Evolutionary conservation across 2,329 filamentous ascomycete species (phyloP).

Genomic region (Xylariaceae sp.): DNA sequence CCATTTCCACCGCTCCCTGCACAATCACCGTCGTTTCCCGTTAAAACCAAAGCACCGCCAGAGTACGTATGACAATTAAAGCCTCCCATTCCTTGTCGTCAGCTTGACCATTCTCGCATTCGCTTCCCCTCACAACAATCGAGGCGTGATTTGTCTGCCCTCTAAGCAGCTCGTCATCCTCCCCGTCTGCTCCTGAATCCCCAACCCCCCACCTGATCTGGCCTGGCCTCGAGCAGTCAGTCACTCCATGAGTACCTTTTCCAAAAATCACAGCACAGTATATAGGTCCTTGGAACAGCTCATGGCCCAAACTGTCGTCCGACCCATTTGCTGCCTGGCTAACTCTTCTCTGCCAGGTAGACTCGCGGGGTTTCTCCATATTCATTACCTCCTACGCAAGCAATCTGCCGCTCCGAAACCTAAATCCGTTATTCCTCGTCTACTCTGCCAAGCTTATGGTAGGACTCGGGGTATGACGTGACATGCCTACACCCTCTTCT

Average conservation of each 20-base stretch:
- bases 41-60: too few relatives aligned
- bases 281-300: not conserved
- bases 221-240: not conserved
- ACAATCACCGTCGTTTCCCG: too few relatives aligned
- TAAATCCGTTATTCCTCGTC: constrained; percentile 27
- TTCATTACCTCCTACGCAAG: not conserved
- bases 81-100: too few relatives aligned
- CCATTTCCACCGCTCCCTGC: too few relatives aligned
- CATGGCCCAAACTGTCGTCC: not conserved
- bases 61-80: too few relatives aligned
- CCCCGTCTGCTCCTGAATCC: not conserved
- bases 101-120: not conserved
- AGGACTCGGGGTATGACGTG: constrained; percentile 36
- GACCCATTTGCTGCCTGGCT: not conserved
- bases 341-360: constrained; percentile 2
- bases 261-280: not conserved
- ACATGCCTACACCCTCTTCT: constrained; percentile 32
- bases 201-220: not conserved
- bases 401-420: constrained; percentile 9
- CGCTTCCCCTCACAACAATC: not conserved
- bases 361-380: not conserved
- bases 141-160: not conserved
- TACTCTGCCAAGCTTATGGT: constrained; percentile 26
- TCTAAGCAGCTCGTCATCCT: not conserved
- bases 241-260: not conserved